phyloP scores from a whole-genome alignment of 1,139 yeast species.

The Hemisphaericaspora lyxosophila region DNA sequence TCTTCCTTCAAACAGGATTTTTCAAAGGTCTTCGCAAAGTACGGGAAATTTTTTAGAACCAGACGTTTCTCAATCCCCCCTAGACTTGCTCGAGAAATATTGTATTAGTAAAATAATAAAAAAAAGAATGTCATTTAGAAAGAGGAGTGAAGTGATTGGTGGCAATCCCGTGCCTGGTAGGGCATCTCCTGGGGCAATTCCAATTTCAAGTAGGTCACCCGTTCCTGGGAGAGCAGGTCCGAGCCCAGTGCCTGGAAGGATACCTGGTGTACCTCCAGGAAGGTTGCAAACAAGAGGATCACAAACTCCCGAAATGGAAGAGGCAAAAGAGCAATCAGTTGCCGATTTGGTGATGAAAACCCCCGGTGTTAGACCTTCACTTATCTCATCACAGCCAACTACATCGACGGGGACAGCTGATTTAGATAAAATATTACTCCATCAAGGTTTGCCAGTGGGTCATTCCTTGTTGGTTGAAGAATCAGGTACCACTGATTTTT shows the following conservation, averaged over 20 bases:
- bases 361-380: conserved; percentile 73
- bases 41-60: too few relatives aligned
- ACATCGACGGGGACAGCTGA: conserved; percentile 77
- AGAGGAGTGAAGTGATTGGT: conserved; percentile 61
- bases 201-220: conserved; percentile 13
- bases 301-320: conserved; percentile 7
- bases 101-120: too few relatives aligned
- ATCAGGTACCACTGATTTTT: conserved; percentile 85
- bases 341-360: conserved; percentile 27
- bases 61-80: too few relatives aligned
- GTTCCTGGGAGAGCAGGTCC: conserved; percentile 16
- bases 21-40: too few relatives aligned
- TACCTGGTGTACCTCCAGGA: conserved; percentile 13
- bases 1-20: too few relatives aligned
- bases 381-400: conserved; percentile 70
- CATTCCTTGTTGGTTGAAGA: conserved; percentile 72
- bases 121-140: conserved; percentile 62
- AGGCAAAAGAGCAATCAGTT: conserved; percentile 11
- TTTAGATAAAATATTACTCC: conserved; percentile 71
- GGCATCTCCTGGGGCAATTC: conserved; percentile 13
- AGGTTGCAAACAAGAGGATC: conserved; percentile 11
- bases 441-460: conserved; percentile 86
- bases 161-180: conserved; percentile 23
- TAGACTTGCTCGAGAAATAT: too few relatives aligned
- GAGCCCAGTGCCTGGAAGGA: conserved; percentile 12